Evolutionary conservation across 1,284 basidiomycete species (phyloP), one percentile per base, ranked within the genome.

Genomic region (Melampsora americana): DNA sequence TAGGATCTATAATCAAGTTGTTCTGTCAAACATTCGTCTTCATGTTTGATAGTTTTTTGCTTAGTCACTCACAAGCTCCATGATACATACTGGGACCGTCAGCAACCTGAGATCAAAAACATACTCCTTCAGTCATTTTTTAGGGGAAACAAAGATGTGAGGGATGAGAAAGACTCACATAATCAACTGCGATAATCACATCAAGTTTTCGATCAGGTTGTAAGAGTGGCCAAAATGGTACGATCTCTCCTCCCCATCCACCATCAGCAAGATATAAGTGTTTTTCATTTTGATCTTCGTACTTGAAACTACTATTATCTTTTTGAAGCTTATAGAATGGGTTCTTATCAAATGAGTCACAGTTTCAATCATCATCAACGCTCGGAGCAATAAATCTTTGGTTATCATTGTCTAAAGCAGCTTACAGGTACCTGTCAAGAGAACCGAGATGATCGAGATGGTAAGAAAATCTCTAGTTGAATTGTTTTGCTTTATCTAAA

Each of bases 221-320:
- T 16, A 73, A 60, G 5, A 73, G 48, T 23, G 70, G 70, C 70
- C 70, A 73, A 44, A 73, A 73, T 50, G 70, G 70, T n/a, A 73
- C 30, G 35, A 73, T 39, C 28, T 73, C 70, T 9, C 62, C 62
- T 64, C 61, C 70, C 70, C 70, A 73, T 20, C 70, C 70, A 9
- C 70, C 70, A 39, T 73, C 70, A 20, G 70, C 70, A n/a, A 73
- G 62, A 30, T 73, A 73, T 0, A 73, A 39, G 39, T 73, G 20
- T 46, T 30, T 23, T 39, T 48, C 44, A 23, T 73, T 50, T 42
- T 50, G 62, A 35, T 73, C 70, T 26, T 56, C 61, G 26, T 73
- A 73, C 39, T 9, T 42, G 12, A 42, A 42, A 12, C 5, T 42
- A 11, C 6, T 32, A 5, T 12, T 56, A 0, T 32, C 62, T 14